Conservation (phyloP, 2,329 filamentous ascomycete species). For the Nemania sp. region DNA sequence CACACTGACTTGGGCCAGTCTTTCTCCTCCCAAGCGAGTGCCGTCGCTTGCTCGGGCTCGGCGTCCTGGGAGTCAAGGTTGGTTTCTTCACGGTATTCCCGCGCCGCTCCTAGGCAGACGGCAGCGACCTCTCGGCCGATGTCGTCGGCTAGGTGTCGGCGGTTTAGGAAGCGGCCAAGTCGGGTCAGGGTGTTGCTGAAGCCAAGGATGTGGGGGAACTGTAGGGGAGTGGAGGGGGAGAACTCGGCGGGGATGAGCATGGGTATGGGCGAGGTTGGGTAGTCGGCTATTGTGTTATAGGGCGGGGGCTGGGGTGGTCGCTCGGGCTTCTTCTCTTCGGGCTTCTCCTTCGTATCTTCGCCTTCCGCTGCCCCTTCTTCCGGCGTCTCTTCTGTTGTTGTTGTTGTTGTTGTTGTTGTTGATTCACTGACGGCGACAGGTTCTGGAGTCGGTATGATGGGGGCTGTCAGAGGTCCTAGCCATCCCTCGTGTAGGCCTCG, state of each 20-base stretch:
- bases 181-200: slow-evolving; percentile 91
- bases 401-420: not conserved
- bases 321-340: slow-evolving; percentile 65
- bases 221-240: slow-evolving; percentile 77
- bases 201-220: slow-evolving; percentile 90
- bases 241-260: slow-evolving; percentile 76
- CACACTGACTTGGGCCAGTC: slow-evolving; percentile 88
- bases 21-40: slow-evolving; percentile 77
- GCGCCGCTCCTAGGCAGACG: slow-evolving; percentile 74
- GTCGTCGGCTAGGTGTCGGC: slow-evolving; percentile 84
- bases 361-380: slow-evolving; percentile 35
- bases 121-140: slow-evolving; percentile 90
- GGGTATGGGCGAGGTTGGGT: slow-evolving; percentile 74
- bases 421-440: slow-evolving; percentile 36
- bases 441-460: slow-evolving; percentile 54
- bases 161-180: slow-evolving; percentile 88
- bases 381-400: slow-evolving; percentile 23
- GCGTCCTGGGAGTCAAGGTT: slow-evolving; percentile 61
- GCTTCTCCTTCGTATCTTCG: slow-evolving; percentile 55
- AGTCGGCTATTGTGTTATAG: slow-evolving; percentile 80
- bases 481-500: slow-evolving; percentile 95
- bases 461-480: slow-evolving; percentile 83
- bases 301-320: slow-evolving; percentile 74
- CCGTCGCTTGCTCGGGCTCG: slow-evolving; percentile 70
- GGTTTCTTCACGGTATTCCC: slow-evolving; percentile 61